Conservation (phyloP, 352 stramenopile species). For the Pythium phragmitis region DNA sequence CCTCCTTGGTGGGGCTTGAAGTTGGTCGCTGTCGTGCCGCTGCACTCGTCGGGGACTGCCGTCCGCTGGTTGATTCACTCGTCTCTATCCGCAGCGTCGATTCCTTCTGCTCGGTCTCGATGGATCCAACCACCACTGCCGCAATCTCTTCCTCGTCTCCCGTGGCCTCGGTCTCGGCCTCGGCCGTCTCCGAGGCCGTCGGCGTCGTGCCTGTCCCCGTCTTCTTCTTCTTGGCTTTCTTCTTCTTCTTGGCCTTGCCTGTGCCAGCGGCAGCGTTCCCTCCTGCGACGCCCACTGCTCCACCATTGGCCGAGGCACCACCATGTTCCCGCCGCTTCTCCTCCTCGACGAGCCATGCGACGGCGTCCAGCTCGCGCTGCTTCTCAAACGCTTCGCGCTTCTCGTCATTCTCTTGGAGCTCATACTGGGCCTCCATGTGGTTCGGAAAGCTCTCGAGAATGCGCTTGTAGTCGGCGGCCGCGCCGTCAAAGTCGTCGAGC, state of each 20-base stretch:
- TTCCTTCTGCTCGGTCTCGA: constrained; percentile 1
- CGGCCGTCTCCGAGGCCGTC: constrained; percentile 3
- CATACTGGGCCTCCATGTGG: constrained; percentile 78
- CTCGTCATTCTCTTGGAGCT: constrained; percentile 54
- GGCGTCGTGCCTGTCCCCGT: constrained; percentile 5
- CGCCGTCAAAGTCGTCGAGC: constrained; percentile 53
- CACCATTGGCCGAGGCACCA: not conserved
- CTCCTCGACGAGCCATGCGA: constrained; percentile 40
- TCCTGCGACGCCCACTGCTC: not conserved
- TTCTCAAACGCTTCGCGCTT: constrained; percentile 42
- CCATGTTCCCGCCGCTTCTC: constrained; percentile 24
- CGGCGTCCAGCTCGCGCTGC: constrained; percentile 43
- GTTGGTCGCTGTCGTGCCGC: not conserved
- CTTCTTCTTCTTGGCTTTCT: constrained; percentile 75
- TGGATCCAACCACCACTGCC: not conserved
- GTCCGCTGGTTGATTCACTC: not conserved
- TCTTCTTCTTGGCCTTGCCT: constrained; percentile 58
- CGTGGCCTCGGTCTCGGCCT: constrained; percentile 28
- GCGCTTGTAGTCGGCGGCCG: constrained; percentile 56
- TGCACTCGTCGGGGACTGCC: not conserved
- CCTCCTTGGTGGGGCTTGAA: not conserved
- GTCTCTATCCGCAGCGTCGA: constrained; percentile 2
- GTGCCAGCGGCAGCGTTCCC: not conserved
- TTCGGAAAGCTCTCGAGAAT: constrained; percentile 65
- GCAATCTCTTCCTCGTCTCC: constrained; percentile 40